Evolutionary conservation across 352 stramenopile genomes (phyloP).

Genomic region (Globisporangium rhizosaccharum): DNA sequence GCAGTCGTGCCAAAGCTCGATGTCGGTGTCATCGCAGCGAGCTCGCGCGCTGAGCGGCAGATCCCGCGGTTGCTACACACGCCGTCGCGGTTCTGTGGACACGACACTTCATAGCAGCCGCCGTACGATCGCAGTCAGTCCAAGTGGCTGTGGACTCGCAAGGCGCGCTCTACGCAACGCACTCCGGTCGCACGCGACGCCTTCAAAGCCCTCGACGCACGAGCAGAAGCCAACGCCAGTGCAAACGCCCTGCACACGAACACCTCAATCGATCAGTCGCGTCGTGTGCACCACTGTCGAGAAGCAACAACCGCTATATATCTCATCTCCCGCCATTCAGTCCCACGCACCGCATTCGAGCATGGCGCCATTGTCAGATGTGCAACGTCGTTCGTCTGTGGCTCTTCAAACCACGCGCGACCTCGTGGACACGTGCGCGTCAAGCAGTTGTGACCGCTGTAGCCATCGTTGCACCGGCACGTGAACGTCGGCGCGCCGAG

Average conservation of each 20-base stretch:
- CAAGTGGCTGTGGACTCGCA: neutral
- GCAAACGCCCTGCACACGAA: slow-evolving; percentile 40
- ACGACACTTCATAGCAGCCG: slow-evolving; percentile 29
- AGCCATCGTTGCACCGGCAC: slow-evolving; percentile 53
- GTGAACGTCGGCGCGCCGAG: slow-evolving; percentile 30
- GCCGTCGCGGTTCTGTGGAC: slow-evolving; percentile 23
- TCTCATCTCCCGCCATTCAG: neutral
- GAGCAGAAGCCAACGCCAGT: slow-evolving; percentile 41
- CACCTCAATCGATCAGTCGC: neutral
- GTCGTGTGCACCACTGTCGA: neutral
- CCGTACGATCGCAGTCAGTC: neutral
- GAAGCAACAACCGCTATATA: neutral
- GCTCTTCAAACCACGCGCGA: slow-evolving; percentile 65
- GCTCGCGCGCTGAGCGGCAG: slow-evolving; percentile 42
- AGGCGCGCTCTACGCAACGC: slow-evolving; percentile 6
- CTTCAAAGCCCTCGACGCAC: slow-evolving; percentile 65
- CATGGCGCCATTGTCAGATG: slow-evolving; percentile 52
- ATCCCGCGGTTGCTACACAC: slow-evolving; percentile 38
- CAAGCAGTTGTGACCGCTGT: slow-evolving; percentile 52
- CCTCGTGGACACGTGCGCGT: slow-evolving; percentile 42
- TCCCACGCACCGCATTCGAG: slow-evolving; percentile 48
- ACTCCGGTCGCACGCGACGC: slow-evolving; percentile 63
- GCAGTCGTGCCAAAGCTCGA: slow-evolving; percentile 24
- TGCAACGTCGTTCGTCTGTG: slow-evolving; percentile 36
- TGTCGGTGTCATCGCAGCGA: slow-evolving; percentile 49